Evolutionary conservation across 2,329 filamentous ascomycete genomes (phyloP).

Genomic region (Botryotinia convoluta): DNA sequence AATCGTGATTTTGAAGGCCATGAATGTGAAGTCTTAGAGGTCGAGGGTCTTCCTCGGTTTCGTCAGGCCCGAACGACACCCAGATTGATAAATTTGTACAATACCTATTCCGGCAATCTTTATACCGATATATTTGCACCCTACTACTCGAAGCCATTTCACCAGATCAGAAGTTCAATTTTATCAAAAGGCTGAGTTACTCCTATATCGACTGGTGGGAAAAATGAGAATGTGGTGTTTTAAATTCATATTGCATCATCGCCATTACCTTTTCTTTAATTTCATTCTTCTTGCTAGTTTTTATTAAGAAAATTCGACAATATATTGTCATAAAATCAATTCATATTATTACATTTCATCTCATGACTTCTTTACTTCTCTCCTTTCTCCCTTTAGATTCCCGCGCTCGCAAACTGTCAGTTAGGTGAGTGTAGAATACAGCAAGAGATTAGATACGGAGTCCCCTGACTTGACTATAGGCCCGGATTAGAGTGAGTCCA

Average conservation of each 20-base stretch:
- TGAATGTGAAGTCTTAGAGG: too few relatives aligned
- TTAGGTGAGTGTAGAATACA: too few relatives aligned
- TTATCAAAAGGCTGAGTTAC: rapidly evolving
- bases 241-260: not conserved
- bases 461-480: too few relatives aligned
- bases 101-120: too few relatives aligned
- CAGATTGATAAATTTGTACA: too few relatives aligned
- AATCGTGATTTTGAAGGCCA: not conserved
- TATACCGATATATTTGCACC: rapidly evolving
- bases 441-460: too few relatives aligned
- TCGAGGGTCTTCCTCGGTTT: too few relatives aligned
- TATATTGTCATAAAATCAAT: not conserved
- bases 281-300: not conserved
- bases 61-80: too few relatives aligned
- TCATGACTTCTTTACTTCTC: not conserved
- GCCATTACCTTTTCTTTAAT: not conserved
- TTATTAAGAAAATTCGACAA: rapidly evolving
- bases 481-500: not conserved
- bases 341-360: not conserved
- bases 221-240: not conserved
- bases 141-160: not conserved
- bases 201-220: not conserved
- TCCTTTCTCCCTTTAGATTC: not conserved
- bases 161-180: not conserved
- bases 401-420: too few relatives aligned